Evolutionary conservation across 116 monocot genomes (phyloP), one percentile per base, ranked within the genome.

Genomic region (Zostera marina): DNA sequence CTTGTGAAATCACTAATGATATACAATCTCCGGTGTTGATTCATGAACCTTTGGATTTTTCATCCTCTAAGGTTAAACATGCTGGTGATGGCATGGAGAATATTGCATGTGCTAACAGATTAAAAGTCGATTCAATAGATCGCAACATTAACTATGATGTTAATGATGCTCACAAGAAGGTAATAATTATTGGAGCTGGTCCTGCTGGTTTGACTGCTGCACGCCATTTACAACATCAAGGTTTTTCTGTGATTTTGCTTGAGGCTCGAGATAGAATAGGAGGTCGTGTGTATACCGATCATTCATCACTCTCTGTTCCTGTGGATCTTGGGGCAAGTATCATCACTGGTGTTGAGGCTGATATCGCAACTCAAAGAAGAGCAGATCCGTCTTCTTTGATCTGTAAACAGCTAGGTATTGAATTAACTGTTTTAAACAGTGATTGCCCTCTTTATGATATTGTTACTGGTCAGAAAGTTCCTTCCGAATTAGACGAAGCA

Each of bases 321-420:
- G 98, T 99, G 42, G 98, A 99, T 79, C 86, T 99, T 58, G 98
- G 98, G 74, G 98, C 98, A 24, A 91, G 98, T 69, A 99, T 99
- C 46, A 99, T 99, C 14, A 99, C 98, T 62, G 98, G 98, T 63
- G 79, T 91, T 42, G 87, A 99, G 65, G 91, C 98, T 63, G 98
- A 99, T 79, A 60, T 99, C 69, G 83, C 78, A 52, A 81, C 98
- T 64, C 91, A 99, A 77, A 83, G 98, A 67, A 80, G 81, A 61
- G 75, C 98, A 42, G 98, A 99, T 52, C 98, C 91, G 15, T 99
- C 98, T 11, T 81, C 98, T 73, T 66, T 99, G 65, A 77, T 99
- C 17, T 99, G 98, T 70, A 63, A 61, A 45, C 98, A 99, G 58
- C 69, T 99, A 42, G 87, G 98, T 54, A 80, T 91, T 59, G 83